Percentiles rank a stretch among this genome's conserved stretches.
These are phyloP conservation scores for Mucor racemosus DNA, from an alignment of 371 early-diverging fungal genomes.

Conservation along the genomic window DNA sequence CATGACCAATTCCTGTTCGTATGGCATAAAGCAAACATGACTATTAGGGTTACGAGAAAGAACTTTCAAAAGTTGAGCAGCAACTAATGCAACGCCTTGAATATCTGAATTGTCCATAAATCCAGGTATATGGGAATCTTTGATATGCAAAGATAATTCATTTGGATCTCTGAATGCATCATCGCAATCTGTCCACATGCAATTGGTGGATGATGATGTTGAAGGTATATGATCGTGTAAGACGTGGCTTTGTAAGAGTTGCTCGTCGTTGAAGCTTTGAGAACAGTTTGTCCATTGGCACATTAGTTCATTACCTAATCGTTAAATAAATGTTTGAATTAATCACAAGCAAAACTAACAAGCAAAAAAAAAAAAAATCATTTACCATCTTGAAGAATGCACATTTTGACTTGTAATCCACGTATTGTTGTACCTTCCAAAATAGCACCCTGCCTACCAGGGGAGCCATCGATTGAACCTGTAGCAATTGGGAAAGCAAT, in stretches of 20 bases:
- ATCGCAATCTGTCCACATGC: constrained; percentile 53
- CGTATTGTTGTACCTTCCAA: constrained; percentile 30
- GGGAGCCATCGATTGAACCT: constrained; percentile 1
- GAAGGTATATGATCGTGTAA: constrained; percentile 52
- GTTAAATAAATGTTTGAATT: neutral
- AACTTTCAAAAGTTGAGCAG: constrained; percentile 66
- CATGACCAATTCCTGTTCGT: constrained; percentile 44
- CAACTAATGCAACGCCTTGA: constrained; percentile 66
- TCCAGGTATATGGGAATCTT: constrained; percentile 26
- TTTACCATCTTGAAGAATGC: constrained; percentile 36
- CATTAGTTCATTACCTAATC: constrained; percentile 26
- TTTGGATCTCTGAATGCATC: constrained; percentile 17
- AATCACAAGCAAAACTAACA: neutral
- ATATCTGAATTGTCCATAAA: constrained; percentile 43
- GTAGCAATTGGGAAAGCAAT: constrained; percentile 39
- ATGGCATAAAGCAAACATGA: constrained; percentile 60
- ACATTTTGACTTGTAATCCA: constrained; percentile 39
- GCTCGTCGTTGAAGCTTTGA: constrained; percentile 45
- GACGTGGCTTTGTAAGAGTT: constrained; percentile 53
- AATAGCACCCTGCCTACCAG: constrained; percentile 13
- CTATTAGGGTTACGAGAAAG: constrained; percentile 61
- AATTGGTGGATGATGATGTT: constrained; percentile 28
- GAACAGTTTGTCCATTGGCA: constrained; percentile 66
- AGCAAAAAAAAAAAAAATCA: neutral
- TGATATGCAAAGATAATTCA: constrained; percentile 20